Evolutionary conservation across 2,329 filamentous ascomycete species (phyloP).

Genomic region (Ploettnerulaceae sp.): DNA sequence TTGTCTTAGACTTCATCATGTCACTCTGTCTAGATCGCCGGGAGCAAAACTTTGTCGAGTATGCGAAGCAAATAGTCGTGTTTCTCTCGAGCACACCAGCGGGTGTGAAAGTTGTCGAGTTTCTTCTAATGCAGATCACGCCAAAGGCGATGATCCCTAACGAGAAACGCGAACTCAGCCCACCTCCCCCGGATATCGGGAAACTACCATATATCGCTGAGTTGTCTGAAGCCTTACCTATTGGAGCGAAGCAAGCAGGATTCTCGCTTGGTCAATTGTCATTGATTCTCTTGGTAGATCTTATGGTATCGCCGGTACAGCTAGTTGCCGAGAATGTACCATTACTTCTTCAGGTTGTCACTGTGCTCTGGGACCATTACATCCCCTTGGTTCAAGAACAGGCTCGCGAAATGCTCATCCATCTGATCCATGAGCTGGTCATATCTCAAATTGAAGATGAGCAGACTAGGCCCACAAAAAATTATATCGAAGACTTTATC

Average conservation of each 20-base stretch:
- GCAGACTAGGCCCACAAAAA: conserved; percentile 56
- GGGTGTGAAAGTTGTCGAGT: conserved; percentile 89
- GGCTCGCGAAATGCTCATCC: conserved; percentile 94
- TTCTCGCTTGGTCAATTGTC: conserved; percentile 92
- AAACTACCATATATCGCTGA: conserved; percentile 87
- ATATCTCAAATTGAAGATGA: conserved; percentile 72
- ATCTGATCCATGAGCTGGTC: conserved; percentile 92
- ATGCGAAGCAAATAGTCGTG: conserved; percentile 96
- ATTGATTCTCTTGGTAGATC: conserved; percentile 86
- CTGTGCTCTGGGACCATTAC: conserved; percentile 97
- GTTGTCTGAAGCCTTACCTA: conserved; percentile 69
- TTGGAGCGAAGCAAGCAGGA: conserved; percentile 86
- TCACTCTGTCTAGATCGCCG: conserved; percentile 85
- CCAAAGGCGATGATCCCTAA: conserved; percentile 96
- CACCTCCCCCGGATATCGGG: conserved; percentile 66
- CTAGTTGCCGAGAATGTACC: conserved; percentile 76
- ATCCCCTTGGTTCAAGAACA: conserved; percentile 93
- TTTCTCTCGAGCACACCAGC: conserved; percentile 84
- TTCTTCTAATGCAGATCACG: conserved; percentile 82
- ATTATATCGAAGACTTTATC: conserved; percentile 79
- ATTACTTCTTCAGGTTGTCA: conserved; percentile 81
- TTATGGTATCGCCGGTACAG: conserved; percentile 89
- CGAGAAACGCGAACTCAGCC: conserved; percentile 67
- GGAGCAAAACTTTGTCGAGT: conserved; percentile 97
- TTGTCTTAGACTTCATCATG: conserved; percentile 96